These are phyloP conservation scores for Venturia carpophila DNA, from an alignment of 2,329 filamentous ascomycete genomes.

Conservation along the genomic window DNA sequence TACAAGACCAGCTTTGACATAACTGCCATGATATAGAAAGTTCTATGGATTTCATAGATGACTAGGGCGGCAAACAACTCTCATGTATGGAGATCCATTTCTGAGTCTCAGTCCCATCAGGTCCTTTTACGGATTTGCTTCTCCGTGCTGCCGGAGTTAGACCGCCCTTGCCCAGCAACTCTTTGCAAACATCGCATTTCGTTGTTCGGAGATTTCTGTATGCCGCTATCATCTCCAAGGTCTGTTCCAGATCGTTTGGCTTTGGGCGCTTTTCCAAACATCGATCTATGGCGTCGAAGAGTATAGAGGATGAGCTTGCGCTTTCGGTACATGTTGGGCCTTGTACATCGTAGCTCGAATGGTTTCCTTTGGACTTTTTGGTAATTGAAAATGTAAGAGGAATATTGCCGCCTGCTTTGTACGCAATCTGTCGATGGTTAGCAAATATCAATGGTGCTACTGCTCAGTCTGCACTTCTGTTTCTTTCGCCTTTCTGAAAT, in stretches of 20 bases:
- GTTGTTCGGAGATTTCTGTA: constrained; percentile 12
- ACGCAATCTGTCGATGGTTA: not conserved
- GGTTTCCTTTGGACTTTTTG: not conserved
- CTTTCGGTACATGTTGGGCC: not conserved
- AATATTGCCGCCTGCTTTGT: not conserved
- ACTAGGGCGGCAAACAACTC: constrained; percentile 7
- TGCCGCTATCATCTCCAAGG: constrained; percentile 19
- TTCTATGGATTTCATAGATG: not conserved
- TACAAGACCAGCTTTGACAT: not conserved
- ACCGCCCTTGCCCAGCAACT: constrained; percentile 10
- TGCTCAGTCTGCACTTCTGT: not conserved
- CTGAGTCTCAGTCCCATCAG: not conserved
- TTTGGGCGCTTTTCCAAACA: constrained; percentile 16
- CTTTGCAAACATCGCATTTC: constrained; percentile 18
- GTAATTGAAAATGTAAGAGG: constrained; percentile 13
- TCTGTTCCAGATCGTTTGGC: constrained; percentile 14
- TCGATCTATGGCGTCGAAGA: constrained; percentile 17
- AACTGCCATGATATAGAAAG: not conserved
- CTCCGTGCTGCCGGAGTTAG: constrained; percentile 11
- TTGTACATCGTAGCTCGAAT: constrained; percentile 13
- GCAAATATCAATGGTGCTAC: not conserved
- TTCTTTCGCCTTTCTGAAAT: too few relatives aligned
- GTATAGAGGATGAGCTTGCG: not conserved
- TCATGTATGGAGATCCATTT: constrained; percentile 18
- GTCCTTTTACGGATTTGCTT: constrained; percentile 12